phyloP scores from a whole-genome alignment of 163 green algal species.

The Prototheca wickerhamii region DNA sequence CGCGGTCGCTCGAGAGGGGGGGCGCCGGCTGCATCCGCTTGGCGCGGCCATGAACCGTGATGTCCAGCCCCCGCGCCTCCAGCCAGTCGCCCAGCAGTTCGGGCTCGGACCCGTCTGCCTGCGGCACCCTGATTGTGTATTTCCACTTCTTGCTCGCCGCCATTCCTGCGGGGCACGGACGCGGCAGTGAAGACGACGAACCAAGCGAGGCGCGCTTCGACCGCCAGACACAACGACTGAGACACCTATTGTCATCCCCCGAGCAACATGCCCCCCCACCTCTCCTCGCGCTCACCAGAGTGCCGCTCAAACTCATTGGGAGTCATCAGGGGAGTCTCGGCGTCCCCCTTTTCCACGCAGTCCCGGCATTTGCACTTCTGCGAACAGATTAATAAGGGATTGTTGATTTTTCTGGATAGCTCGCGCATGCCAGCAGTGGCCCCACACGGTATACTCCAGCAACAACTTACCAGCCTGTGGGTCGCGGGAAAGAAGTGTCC shows the following conservation, averaged over 20 bases:
- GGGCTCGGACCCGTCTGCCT: slow-evolving; percentile 3
- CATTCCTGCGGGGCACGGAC: no score
- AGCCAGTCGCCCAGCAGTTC: slow-evolving; percentile 27
- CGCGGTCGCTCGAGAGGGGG: background rate
- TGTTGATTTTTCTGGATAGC: slow-evolving; percentile 1
- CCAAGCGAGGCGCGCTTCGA: no score
- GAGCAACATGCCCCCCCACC: background rate
- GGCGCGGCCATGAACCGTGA: background rate
- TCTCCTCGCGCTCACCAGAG: slow-evolving; percentile 9
- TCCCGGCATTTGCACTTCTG: slow-evolving; percentile 20
- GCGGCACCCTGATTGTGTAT: slow-evolving; percentile 32
- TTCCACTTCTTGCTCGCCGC: slow-evolving; percentile 61
- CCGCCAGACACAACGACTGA: no score
- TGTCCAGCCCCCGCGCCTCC: slow-evolving; percentile 9
- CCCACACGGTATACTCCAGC: no score
- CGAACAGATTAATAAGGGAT: background rate
- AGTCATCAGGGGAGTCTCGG: slow-evolving; percentile 25
- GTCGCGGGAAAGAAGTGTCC: no score
- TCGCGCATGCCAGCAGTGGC: no score
- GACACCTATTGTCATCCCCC: no score
- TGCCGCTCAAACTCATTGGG: slow-evolving; percentile 72
- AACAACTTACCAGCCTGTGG: no score
- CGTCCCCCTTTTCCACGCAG: slow-evolving; percentile 3
- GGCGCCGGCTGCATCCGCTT: background rate
- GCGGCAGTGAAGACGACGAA: no score